A percentile compares a stretch with the other conserved stretches of the same genome.
Evolutionary conservation across 2,329 filamentous ascomycete species (phyloP).

Genomic region (Sporothrix variecibatus): DNA sequence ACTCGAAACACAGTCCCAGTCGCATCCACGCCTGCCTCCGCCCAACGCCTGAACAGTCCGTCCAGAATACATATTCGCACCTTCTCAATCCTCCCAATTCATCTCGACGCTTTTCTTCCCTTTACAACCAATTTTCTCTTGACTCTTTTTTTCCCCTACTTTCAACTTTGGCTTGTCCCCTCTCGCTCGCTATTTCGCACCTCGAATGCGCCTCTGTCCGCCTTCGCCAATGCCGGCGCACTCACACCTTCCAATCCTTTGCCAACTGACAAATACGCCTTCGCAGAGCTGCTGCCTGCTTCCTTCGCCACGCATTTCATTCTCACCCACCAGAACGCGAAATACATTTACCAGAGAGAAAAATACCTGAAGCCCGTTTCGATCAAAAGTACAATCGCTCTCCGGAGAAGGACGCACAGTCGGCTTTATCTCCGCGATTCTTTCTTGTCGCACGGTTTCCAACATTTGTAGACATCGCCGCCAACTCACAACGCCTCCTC

Average conservation of each 20-base stretch:
- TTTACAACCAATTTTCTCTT: background rate
- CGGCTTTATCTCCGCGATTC: background rate
- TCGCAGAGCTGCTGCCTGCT: slow-evolving; percentile 27
- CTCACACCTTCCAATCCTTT: background rate
- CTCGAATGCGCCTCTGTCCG: background rate
- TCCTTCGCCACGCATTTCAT: slow-evolving; percentile 25
- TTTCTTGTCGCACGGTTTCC: background rate
- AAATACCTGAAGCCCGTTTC: background rate
- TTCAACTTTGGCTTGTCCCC: background rate
- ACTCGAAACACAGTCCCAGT: slow-evolving; percentile 24
- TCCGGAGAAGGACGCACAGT: background rate
- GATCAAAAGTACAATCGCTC: background rate
- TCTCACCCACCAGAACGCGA: background rate
- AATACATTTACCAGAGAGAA: background rate
- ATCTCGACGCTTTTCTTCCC: background rate
- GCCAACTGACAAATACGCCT: slow-evolving; percentile 25
- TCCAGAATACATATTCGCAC: background rate
- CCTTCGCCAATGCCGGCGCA: background rate
- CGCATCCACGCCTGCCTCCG: slow-evolving; percentile 1
- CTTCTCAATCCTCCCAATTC: background rate
- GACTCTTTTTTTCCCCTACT: background rate
- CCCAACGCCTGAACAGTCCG: background rate
- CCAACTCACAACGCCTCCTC: background rate
- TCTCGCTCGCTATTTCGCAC: background rate
- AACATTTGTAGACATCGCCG: background rate